Evolutionary conservation across 139 green algal species (phyloP).

Genomic region (Closterium sp.): DNA sequence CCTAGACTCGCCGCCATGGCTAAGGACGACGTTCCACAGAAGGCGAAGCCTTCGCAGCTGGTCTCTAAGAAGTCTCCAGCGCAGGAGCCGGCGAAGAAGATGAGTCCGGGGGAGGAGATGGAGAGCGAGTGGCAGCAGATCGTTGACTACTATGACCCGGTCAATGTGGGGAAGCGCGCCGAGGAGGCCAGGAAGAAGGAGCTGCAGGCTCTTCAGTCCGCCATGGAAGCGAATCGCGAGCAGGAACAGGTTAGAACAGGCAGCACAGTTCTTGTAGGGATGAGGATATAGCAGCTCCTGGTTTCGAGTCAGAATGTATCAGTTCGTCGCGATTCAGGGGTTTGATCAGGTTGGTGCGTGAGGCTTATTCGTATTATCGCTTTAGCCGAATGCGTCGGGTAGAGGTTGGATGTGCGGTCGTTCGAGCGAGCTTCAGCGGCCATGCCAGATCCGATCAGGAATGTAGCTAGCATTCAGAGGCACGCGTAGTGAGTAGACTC

Average conservation of each 20-base stretch:
- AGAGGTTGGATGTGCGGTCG: neutral
- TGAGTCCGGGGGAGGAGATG: neutral
- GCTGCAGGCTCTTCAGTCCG: neutral
- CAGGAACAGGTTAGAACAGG: neutral
- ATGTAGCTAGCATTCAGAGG: neutral
- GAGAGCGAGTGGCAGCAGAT: slow-evolving; percentile 18
- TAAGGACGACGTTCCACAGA: neutral
- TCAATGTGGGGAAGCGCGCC: slow-evolving; percentile 9
- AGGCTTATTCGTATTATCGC: neutral
- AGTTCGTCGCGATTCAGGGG: neutral
- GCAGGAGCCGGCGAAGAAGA: neutral
- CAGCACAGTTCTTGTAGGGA: neutral
- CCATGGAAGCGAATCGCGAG: slow-evolving; percentile 10
- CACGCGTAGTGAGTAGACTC: neutral
- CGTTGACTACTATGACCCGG: slow-evolving; percentile 18
- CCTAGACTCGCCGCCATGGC: neutral
- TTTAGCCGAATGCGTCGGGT: neutral
- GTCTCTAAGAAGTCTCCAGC: neutral
- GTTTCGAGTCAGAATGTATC: neutral
- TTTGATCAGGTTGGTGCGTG: neutral
- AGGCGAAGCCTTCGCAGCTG: neutral
- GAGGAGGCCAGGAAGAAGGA: slow-evolving; percentile 16
- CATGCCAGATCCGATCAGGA: neutral
- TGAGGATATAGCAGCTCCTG: neutral
- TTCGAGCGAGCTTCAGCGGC: neutral